These are phyloP conservation scores for Pseudogymnoascus sp. DNA, from an alignment of 2,329 filamentous ascomycete species.

Conservation along the genomic window DNA sequence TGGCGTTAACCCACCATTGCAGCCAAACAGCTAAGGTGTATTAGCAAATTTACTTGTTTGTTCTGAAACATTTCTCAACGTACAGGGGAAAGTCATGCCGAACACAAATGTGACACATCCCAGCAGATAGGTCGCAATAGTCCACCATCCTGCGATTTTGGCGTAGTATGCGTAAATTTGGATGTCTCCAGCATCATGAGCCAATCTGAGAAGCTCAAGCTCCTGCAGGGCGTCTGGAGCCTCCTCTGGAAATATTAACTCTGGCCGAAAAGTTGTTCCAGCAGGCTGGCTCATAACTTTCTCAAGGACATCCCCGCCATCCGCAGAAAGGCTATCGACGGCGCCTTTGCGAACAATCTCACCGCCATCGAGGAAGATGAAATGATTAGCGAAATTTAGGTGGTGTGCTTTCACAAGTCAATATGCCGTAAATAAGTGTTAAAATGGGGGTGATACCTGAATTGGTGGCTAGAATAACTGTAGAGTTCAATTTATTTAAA, in stretches of 20 bases:
- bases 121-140: constrained; percentile 17
- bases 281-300: not conserved
- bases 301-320: not conserved
- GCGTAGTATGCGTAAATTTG: constrained; percentile 19
- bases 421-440: not conserved
- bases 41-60: not conserved
- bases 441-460: constrained; percentile 6
- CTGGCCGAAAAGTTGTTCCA: not conserved
- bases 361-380: constrained; percentile 1
- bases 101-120: constrained; percentile 20
- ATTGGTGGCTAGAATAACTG: constrained; percentile 31
- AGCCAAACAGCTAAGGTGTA: constrained; percentile 24
- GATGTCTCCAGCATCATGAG: constrained; percentile 15
- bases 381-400: constrained; percentile 14
- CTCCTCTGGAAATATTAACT: not conserved
- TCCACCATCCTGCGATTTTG: constrained; percentile 15
- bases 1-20: constrained; percentile 27
- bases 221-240: not conserved
- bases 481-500: constrained; percentile 22
- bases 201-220: not conserved
- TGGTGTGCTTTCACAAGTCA: constrained; percentile 11
- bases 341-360: not conserved
- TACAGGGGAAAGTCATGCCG: constrained; percentile 20
- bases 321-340: not conserved
- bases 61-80: not conserved